Base-by-base conservation (phyloP, 352 stramenopile genomes). In the Pythium periplocum region DNA sequence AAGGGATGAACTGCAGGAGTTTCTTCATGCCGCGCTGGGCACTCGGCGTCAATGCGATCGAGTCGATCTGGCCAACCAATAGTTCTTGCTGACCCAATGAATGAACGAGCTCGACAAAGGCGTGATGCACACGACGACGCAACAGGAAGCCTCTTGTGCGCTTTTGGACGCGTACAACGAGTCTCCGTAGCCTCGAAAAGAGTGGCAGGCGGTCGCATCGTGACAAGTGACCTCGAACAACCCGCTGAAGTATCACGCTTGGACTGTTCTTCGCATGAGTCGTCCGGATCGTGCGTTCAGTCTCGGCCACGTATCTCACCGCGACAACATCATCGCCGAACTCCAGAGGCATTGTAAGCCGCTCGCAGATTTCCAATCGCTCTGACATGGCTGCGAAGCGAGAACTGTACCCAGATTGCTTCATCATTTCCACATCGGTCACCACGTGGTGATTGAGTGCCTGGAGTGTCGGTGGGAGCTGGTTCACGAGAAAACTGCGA, bases 401-500 rank as follows among this genome's bases (percentile, higher is more conserved):
- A 48, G 69, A 59, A 38, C 45, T 71, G 32, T 51, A 51, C 3
- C 55, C 56, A 38, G 77, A 61, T 11, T 82, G 61, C 32, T 75
- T 66, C 37, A 88, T 72, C 46, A 79, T 59, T 47, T 91, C 80
- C 44, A 75, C 56, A 46, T 92, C 82, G 0, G 78, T 86, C 17
- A 81, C 68, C 12, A 87, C 70, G 40, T 78, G 72, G 36, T 78
- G 66, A 41, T 92, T 78, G 11, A 90, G 64, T 1, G 75, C 78
- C 38, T 79, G 69, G 6, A 92, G 61, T 9, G 69, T 71, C 0
- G 69, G 40, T n/a, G 61, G 71, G 8, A 92, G 60, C 42, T 84
- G 82, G 62, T 87, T 87, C 35, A 90, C 66, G n/a, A 92, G 44
- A 45, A 87, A 86, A 26, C 61, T 65, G 8, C 82, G 78, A 9